Evolutionary conservation across 192 early-diverging fungal species (phyloP), one percentile per base, ranked within the genome.

Genomic region (Coemansia sp.): DNA sequence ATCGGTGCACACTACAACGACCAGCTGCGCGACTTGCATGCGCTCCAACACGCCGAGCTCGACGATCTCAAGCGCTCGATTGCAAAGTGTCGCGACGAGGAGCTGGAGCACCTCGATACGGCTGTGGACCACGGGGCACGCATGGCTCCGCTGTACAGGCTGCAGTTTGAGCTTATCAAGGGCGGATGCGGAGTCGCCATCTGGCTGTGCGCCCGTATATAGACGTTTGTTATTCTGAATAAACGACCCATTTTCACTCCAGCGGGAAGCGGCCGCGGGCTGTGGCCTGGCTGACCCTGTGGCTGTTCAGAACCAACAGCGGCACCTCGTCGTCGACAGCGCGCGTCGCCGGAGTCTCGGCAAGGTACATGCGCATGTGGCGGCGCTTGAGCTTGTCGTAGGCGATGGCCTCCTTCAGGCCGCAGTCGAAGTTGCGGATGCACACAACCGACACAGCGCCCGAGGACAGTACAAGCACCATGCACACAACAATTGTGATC

Each of bases 1-100:
- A 99, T 99, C 75, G 95, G 96, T 25, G 74, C 89, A 40, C 96
- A 99, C 71, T 98, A 98, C 75, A 93, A 98, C 69, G 94, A 98
- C 63, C 95, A 97, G 81, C 74, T 97, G 32, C 83, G 95, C 11
- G 93, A 96, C 48, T 66, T 98, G 61, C 70, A 92, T 34, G 73
- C 82, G 67, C 85, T 95, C 54, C 83, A 89, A 34, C 78, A 88
- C 29, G 76, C 84, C 45, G 86, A 89, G 61, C 71, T 90, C 87
- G 89, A 86, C 45, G 65, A 62, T 19, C 65, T 63, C 40, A 64
- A 63, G 61, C 71, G 87, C 85, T 84, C 89, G 3, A 89, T 98
- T 53, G 86, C 92, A 60, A 85, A 91, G 68, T 95, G 94, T 60
- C 80, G 95, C 6, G 96, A 99, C 69, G 95, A 97, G 65, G 96